Conservation (phyloP, 495 filamentous ascomycete genomes). For the Collariella sp. region DNA sequence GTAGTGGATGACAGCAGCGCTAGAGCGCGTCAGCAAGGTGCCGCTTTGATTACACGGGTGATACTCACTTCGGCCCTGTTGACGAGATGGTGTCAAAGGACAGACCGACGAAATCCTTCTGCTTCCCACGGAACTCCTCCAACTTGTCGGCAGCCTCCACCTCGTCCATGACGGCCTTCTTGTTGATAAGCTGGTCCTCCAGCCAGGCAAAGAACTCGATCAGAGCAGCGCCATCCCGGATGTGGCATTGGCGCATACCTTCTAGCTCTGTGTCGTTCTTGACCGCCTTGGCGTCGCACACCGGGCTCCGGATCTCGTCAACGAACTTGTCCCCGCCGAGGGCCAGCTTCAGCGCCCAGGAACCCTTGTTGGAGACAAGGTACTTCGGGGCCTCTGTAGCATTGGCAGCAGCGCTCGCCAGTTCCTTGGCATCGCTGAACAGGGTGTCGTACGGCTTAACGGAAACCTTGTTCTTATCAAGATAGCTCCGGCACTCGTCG, state of each 20-base stretch:
- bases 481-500: conserved; percentile 57
- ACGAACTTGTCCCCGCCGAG: conserved; percentile 83
- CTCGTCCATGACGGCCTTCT: conserved; percentile 72
- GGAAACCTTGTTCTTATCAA: conserved; percentile 57
- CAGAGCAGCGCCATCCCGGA: conserved; percentile 87
- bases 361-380: conserved; percentile 78
- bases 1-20: conserved; percentile 93
- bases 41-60: background rate
- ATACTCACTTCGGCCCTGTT: conserved; percentile 67
- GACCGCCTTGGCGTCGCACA: conserved; percentile 92
- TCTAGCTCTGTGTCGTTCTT: conserved; percentile 90
- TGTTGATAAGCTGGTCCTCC: conserved; percentile 71
- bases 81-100: conserved; percentile 97
- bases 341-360: conserved; percentile 84
- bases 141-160: conserved; percentile 86
- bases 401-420: conserved; percentile 42
- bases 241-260: conserved; percentile 90
- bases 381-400: conserved; percentile 48
- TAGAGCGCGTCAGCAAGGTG: conserved; percentile 13
- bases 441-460: conserved; percentile 81
- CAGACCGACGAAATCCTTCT: conserved; percentile 78
- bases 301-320: conserved; percentile 78
- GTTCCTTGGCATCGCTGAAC: conserved; percentile 62
- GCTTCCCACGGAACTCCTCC: conserved; percentile 69
- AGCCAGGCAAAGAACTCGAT: conserved; percentile 96